phyloP scores from a whole-genome alignment of 768 basidiomycete species.

The Cytidiella melzeri region DNA sequence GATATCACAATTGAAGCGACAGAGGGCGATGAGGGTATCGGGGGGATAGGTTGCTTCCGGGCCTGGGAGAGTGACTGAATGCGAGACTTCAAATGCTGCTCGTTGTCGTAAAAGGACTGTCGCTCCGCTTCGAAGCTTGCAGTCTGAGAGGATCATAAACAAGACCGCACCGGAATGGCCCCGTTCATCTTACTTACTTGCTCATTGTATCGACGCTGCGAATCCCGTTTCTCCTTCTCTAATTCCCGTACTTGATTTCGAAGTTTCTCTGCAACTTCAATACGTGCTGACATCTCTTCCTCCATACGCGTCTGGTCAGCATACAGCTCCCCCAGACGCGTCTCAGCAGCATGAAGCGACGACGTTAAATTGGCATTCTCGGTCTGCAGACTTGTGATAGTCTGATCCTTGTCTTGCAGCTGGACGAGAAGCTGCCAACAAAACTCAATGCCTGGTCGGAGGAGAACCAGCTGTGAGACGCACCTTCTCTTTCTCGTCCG shows the following conservation, averaged over 20 bases:
- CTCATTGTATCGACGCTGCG: conserved; percentile 80
- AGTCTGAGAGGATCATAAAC: conserved; percentile 41
- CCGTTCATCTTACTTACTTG: conserved; percentile 46
- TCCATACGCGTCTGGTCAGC: conserved; percentile 79
- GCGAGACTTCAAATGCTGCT: conserved; percentile 87
- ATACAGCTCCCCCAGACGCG: conserved; percentile 73
- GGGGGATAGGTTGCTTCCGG: conserved; percentile 46
- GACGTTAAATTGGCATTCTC: conserved; percentile 65
- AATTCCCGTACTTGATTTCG: conserved; percentile 75
- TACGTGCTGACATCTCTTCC: conserved; percentile 71
- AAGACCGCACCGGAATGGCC: conserved; percentile 1
- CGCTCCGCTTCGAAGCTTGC: conserved; percentile 87
- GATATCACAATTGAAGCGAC: conserved; percentile 23
- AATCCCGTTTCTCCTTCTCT: conserved; percentile 83
- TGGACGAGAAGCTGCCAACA: conserved; percentile 62
- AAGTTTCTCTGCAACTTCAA: conserved; percentile 80
- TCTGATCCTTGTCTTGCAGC: conserved; percentile 74
- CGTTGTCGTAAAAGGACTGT: conserved; percentile 88
- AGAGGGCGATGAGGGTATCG: conserved; percentile 25
- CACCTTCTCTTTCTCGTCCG: conserved; percentile 78
- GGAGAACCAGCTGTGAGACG: conserved; percentile 18
- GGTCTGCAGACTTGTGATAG: conserved; percentile 48
- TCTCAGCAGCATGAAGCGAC: conserved; percentile 61
- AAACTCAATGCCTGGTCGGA: conserved; percentile 10
- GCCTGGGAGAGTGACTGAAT: conserved; percentile 74